A percentile compares a stretch with the other conserved stretches of the same genome.
phyloP scores from a whole-genome alignment of 192 early-diverging fungal genomes.

The Podila horticola region DNA sequence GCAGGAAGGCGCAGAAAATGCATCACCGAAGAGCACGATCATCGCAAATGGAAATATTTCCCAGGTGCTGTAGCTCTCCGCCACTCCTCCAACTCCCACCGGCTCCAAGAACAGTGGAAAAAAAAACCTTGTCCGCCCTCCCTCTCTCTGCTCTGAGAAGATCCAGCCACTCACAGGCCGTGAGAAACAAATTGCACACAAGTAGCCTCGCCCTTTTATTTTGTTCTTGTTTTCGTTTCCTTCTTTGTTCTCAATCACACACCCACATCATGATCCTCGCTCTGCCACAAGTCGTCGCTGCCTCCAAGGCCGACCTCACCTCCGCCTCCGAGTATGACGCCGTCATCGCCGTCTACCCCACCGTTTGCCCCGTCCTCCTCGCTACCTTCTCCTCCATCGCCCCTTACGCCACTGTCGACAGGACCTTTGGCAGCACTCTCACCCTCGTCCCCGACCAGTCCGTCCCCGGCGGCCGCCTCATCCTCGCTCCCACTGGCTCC shows the following conservation, averaged over 20 bases:
- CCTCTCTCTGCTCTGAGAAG: not conserved
- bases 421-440: conserved; percentile 53
- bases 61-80: too few species aligned
- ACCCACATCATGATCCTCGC: conserved; percentile 35
- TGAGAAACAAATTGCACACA: too few species aligned
- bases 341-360: conserved; percentile 46
- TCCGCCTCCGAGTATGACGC: conserved; percentile 26
- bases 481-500: conserved; percentile 82
- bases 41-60: too few species aligned
- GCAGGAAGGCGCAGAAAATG: too few species aligned
- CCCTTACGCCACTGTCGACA: conserved; percentile 43
- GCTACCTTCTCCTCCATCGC: conserved; percentile 27
- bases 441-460: conserved; percentile 47
- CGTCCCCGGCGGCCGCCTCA: conserved; percentile 72
- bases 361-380: conserved; percentile 25
- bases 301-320: conserved; percentile 23
- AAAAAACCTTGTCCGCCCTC: conserved; percentile 8
- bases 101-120: not conserved
- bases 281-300: conserved; percentile 37
- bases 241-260: not conserved
- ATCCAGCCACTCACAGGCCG: too few species aligned
- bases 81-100: too few species aligned
- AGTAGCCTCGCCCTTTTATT: not conserved
- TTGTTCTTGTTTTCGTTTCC: conserved; percentile 6
- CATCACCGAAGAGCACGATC: too few species aligned